A percentile compares a stretch with the other conserved stretches of the same genome.
Conservation (phyloP, 139 green algal species). For the Coelastrella sp. region DNA sequence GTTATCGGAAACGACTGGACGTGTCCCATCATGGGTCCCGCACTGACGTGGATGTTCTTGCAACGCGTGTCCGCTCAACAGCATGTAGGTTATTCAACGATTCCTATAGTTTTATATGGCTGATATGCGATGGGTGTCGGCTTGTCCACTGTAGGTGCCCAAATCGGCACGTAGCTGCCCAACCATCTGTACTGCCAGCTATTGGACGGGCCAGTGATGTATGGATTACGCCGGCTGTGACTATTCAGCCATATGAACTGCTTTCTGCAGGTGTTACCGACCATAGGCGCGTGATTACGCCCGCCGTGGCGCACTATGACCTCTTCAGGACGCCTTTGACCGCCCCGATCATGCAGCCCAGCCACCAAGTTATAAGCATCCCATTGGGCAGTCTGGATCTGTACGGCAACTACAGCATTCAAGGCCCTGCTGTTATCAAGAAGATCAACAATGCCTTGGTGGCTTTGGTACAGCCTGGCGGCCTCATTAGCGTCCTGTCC, state of each 20-base stretch:
- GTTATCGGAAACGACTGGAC: too few species aligned
- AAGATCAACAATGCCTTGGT: conserved; percentile 41
- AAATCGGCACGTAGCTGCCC: too few species aligned
- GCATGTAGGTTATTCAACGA: too few species aligned
- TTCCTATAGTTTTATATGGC: too few species aligned
- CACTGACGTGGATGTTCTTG: too few species aligned
- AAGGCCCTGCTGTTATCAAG: conserved; percentile 30
- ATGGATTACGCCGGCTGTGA: background rate
- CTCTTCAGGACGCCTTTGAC: conserved; percentile 2
- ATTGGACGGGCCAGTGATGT: background rate
- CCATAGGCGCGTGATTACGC: background rate
- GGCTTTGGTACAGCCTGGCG: conserved; percentile 33
- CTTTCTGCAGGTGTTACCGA: background rate
- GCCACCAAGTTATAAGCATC: conserved; percentile 29
- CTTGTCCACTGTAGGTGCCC: too few species aligned
- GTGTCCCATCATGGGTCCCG: too few species aligned
- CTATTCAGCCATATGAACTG: background rate
- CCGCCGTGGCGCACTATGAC: conserved; percentile 23
- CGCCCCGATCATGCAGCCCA: background rate
- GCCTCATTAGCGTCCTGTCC: conserved; percentile 23
- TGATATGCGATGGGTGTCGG: too few species aligned
- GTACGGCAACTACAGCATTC: conserved; percentile 38
- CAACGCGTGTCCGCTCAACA: too few species aligned
- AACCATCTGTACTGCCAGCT: background rate
- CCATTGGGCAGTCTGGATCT: conserved; percentile 27